Conservation (phyloP, 1,139 yeast genomes). For the Hansenula lynferdii region DNA sequence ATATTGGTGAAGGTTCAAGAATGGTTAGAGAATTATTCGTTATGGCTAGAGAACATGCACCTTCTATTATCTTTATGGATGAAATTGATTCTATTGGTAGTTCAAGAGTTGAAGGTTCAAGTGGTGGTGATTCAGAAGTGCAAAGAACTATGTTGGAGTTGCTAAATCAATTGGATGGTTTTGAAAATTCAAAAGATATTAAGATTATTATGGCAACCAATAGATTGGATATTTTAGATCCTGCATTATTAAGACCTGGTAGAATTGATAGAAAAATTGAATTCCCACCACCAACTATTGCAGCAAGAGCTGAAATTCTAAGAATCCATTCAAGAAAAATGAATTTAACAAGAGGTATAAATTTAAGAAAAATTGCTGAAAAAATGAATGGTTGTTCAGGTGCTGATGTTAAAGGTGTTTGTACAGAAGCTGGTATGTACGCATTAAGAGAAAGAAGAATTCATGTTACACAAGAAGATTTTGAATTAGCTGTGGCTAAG, state of each 20-base stretch:
- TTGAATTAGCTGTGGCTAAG: slow-evolving; percentile 96
- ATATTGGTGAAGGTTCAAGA: slow-evolving; percentile 97
- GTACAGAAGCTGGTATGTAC: slow-evolving; percentile 99
- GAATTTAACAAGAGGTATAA: slow-evolving; percentile 96
- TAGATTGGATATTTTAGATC: slow-evolving; percentile 92
- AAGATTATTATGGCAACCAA: slow-evolving; percentile 98
- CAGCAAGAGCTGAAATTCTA: slow-evolving; percentile 92
- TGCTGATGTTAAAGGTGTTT: slow-evolving; percentile 98
- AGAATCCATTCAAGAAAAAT: slow-evolving; percentile 93
- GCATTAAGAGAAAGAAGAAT: slow-evolving; percentile 96
- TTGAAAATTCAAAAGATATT: slow-evolving; percentile 91
- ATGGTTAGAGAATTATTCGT: slow-evolving; percentile 97
- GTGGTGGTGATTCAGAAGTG: slow-evolving; percentile 96
- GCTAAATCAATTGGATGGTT: slow-evolving; percentile 93
- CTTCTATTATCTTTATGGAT: slow-evolving; percentile 96
- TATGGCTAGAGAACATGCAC: slow-evolving; percentile 99
- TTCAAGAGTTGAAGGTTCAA: slow-evolving; percentile 85
- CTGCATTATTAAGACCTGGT: slow-evolving; percentile 95
- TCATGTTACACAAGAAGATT: slow-evolving; percentile 97
- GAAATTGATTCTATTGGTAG: slow-evolving; percentile 98
- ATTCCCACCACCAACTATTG: slow-evolving; percentile 96
- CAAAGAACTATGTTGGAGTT: slow-evolving; percentile 98
- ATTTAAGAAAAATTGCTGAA: slow-evolving; percentile 90
- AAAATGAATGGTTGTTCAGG: slow-evolving; percentile 99
- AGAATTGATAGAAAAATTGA: slow-evolving; percentile 97